Conservation (phyloP, 2,329 filamentous ascomycete species). For the Botrytis paeoniae region DNA sequence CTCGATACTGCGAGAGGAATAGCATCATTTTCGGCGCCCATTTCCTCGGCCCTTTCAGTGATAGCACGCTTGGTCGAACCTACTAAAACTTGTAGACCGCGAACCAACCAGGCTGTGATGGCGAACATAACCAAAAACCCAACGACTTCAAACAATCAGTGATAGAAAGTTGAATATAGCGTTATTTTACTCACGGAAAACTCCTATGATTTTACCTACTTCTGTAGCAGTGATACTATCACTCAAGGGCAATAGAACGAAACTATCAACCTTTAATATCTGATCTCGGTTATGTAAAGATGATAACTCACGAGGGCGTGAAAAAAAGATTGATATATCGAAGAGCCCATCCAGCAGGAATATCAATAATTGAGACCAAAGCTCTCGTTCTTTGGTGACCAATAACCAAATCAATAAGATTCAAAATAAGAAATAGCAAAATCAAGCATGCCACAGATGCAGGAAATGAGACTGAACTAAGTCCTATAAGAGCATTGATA, state of each 20-base stretch:
- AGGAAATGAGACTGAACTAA: conserved; percentile 53
- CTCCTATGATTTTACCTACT: conserved; percentile 56
- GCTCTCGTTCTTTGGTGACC: conserved; percentile 49
- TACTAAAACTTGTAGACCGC: conserved; percentile 50
- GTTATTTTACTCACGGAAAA: conserved; percentile 49
- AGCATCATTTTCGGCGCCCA: conserved; percentile 44
- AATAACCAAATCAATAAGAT: conserved; percentile 47
- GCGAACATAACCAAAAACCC: conserved; percentile 54
- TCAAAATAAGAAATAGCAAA: conserved; percentile 50
- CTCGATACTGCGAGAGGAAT: conserved; percentile 45
- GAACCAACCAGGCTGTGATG: conserved; percentile 53
- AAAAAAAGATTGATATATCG: conserved; percentile 25
- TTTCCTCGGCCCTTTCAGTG: conserved; percentile 51
- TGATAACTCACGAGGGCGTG: conserved; percentile 20
- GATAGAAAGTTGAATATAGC: not conserved
- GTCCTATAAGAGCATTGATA: conserved; percentile 42
- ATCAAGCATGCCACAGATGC: conserved; percentile 58
- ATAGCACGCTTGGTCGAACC: conserved; percentile 52
- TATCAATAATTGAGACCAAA: conserved; percentile 50
- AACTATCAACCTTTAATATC: conserved; percentile 35
- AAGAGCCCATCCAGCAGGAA: conserved; percentile 40
- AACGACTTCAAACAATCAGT: conserved; percentile 43
- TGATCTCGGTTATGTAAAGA: not conserved
- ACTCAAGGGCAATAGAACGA: conserved; percentile 57
- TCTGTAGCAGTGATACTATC: conserved; percentile 52